Percentiles rank a stretch among this genome's conserved stretches.
phyloP scores from a whole-genome alignment of 2,329 filamentous ascomycete genomes.

The Colletotrichum karsti region DNA sequence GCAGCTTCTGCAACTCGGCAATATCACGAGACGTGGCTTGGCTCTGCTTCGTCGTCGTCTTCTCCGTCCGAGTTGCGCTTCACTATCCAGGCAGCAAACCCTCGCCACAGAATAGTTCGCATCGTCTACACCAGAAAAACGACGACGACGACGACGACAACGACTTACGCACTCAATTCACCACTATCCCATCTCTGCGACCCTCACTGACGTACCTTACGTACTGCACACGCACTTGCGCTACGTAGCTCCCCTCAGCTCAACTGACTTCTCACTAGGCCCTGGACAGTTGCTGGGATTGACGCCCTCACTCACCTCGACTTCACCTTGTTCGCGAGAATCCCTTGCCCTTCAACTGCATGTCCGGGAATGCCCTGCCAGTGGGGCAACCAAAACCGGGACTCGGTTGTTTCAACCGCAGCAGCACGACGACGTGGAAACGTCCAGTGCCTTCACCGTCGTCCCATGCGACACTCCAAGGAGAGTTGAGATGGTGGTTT shows the following conservation, averaged over 20 bases:
- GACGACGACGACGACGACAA: not conserved
- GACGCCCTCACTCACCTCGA: not conserved
- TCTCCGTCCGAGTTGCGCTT: not conserved
- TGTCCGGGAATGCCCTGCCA: constrained; percentile 15
- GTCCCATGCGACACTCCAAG: constrained; percentile 4
- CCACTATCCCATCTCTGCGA: not conserved
- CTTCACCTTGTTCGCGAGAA: constrained; percentile 4
- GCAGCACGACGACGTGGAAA: constrained; percentile 11
- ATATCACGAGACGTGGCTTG: constrained; percentile 1
- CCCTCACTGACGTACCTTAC: not conserved
- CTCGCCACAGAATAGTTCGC: not conserved
- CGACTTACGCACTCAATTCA: not conserved
- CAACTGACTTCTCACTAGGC: not conserved
- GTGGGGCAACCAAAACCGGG: constrained; percentile 19
- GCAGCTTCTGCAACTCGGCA: not conserved
- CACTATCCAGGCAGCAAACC: not conserved
- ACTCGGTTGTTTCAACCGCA: constrained; percentile 23
- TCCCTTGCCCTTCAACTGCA: not conserved
- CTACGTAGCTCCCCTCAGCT: not conserved
- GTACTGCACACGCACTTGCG: not conserved
- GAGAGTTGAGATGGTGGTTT: not conserved
- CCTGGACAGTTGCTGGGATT: not conserved
- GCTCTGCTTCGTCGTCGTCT: not conserved
- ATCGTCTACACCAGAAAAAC: not conserved
- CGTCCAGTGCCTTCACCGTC: constrained; percentile 21